Evolutionary conservation across 495 filamentous ascomycete genomes (phyloP), one percentile per base, ranked within the genome.

Genomic region (Podospora didyma): DNA sequence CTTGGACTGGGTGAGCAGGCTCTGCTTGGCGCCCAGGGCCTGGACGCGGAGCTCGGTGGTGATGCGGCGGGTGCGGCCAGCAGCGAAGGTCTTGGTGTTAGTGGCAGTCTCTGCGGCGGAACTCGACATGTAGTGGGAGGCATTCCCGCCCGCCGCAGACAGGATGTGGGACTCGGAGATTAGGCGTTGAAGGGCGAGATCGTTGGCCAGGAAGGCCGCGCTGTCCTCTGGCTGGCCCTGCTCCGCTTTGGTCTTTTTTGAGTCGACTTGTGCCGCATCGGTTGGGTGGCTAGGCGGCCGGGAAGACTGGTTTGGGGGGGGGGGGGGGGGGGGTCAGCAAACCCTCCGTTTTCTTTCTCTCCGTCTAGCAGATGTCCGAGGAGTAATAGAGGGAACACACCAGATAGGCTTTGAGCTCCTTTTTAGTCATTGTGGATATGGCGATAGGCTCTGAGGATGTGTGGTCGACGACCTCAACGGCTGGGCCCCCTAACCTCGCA

Each of bases 141-240:
- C 76, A 45, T 88, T 83, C n/a, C 81, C 79, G 10, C 75, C 75
- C 6, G 76, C 66, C 2, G 84, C 78, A 16, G 92, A 86, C 51
- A 98, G 85, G 35, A 98, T 86, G 72, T 97, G 93, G 1, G 93
- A 97, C 76, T 98, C 94, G 56, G 85, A 78, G 11, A 98, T 83
- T 11, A 98, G 82, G 16, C 91, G 83, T 64, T 97, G 92, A 19
- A 98, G 81, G 10, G 88, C 92, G 21, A 97, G 82, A 63, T 98
- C 94, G 67, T 97, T 94, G 72, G 93, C 93, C 2, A 97, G 75
- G 58, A 79, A 70, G 17, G 76, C 72, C 35, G 82, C 80, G 41
- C 72, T 73, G 60, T 79, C 75, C 59, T 80, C 77, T 4, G 24
- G 41, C 22, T 46, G 59, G 48, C 82, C 73, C 2, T 69, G 64